These are phyloP conservation scores for Fraxinus xanthoxyloides DNA, from an alignment of 305 asterid species.

Conservation along the genomic window DNA sequence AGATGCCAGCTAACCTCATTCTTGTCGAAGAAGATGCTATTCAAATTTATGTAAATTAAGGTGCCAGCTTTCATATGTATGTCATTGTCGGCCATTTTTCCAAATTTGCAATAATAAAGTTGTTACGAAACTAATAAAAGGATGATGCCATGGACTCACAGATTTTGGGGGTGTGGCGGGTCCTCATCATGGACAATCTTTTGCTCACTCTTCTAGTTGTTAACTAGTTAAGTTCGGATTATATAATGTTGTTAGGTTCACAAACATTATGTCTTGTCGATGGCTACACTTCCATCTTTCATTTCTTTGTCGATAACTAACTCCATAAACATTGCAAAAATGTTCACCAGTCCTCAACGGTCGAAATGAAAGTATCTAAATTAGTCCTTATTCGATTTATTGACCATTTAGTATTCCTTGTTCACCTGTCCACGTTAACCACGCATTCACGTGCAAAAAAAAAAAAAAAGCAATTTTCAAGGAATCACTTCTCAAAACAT, in stretches of 20 bases:
- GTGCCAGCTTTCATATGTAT: constrained; percentile 17
- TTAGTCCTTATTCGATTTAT: too few species aligned
- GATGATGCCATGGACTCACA: neutral
- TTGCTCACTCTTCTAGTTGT: neutral
- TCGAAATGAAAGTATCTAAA: neutral
- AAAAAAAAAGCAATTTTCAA: too few species aligned
- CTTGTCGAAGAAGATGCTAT: too few species aligned
- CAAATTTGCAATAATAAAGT: constrained; percentile 6
- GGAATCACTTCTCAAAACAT: neutral
- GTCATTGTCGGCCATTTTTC: constrained; percentile 11
- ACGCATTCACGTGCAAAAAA: too few species aligned
- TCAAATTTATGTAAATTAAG: too few species aligned
- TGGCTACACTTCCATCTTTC: neutral
- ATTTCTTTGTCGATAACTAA: neutral
- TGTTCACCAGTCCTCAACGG: neutral
- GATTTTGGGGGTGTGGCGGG: neutral
- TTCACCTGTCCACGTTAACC: too few species aligned
- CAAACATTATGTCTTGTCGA: neutral
- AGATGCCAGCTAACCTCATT: too few species aligned
- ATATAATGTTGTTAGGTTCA: neutral
- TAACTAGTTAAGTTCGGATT: neutral
- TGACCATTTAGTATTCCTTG: too few species aligned
- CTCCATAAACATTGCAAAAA: neutral
- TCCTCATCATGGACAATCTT: neutral
- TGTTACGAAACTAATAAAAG: neutral